Base-by-base conservation (phyloP, 148 eudicot genomes). In the Vaccinium darrowii region DNA sequence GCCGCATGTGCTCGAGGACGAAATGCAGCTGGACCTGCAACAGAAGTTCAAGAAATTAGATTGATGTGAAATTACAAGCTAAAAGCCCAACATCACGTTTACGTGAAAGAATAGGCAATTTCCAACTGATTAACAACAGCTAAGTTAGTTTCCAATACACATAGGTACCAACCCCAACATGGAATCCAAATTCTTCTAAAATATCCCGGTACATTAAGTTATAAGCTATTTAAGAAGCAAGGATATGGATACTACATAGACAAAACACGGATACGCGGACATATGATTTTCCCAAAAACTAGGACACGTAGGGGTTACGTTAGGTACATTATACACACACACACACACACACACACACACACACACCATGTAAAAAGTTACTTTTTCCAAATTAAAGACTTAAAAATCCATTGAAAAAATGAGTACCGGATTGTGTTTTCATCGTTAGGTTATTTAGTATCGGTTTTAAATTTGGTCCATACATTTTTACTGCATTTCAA, bases 11-110 rank as follows among this genome's bases (percentile, higher is more conserved):
- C 98, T 73, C 99, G 95, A 50, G 99, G 99, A 50, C 99, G 95
- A 90, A 97, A 97, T 85, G 99, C 99, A 89, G 99, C 99, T 57
- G 99, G 99, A 87, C 99, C 99, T 97, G 86, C 79, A 90, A 81
- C 30, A 78, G 49, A 36, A 85, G 9, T 33, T 86, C 74, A 67
- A 33, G 60, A 36, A 18, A 54, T 81, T 80, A 81, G 85, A 27
- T 80, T 62, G 71, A 33, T 52, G 73, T 73, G 78, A 51, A 81
- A 73, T 15, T 81, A 51, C 25, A 82, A n/a, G 33, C 52, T 63
- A 73, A 18, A 83, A 83, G 21, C 36, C 36, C 11, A 71, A 58
- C 62, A 49, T 7, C 30, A 52, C 11, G 15, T 51, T 65, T 72
- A 51, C 63, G 7, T 12, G 19, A 18, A 82, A 50, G 52, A 69